Evolutionary conservation across 2,329 filamentous ascomycete species (phyloP), one percentile per base, ranked within the genome.

Genomic region (Graphilbum fragrans): DNA sequence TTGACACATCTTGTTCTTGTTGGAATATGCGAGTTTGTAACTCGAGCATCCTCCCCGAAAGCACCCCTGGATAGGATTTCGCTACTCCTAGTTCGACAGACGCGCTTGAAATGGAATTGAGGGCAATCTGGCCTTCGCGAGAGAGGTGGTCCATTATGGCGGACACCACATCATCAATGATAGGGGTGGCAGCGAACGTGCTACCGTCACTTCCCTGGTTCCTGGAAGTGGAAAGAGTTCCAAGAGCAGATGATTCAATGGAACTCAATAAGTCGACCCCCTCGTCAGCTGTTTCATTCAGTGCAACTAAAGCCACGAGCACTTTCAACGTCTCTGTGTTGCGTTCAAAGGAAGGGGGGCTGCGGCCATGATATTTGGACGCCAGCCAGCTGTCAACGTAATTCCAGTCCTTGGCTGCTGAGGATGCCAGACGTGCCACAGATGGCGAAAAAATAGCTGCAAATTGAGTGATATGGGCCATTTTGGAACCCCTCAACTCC

Each of bases 351-450:
- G 69, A 56, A 0, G 86, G 87, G 0, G 80, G 64, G 0, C 70
- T 57, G 36, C 72, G 74, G 23, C 74, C 72, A 35, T 70, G 69
- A 50, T 83, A 84, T 54, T 83, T 83, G 45, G 74, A 70, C 36
- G 70, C 67, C 11, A 95, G 75, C 88, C 90, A 96, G 52, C 69
- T 67, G 60, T 93, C 86, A 50, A 95, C 74, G 50, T 84, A 86
- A 42, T 79, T 80, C 90, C 90, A 96, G 61, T 95, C 88, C 56
- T 90, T 88, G 37, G 86, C 84, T 47, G 83, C 79, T 12, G 83
- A 82, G 47, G 84, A 82, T 50, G 86, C 83, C 46, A 83, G 80
- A 45, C 86, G 81, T 40, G 77, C 77, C 25, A 79, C 64, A 0
- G 76, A 79, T 12, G 78, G 78, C 4, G 78, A 82, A 61, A 82